phyloP scores from a whole-genome alignment of 225 moss, liverwort and hornwort species.

The Physcomitrium patens region DNA sequence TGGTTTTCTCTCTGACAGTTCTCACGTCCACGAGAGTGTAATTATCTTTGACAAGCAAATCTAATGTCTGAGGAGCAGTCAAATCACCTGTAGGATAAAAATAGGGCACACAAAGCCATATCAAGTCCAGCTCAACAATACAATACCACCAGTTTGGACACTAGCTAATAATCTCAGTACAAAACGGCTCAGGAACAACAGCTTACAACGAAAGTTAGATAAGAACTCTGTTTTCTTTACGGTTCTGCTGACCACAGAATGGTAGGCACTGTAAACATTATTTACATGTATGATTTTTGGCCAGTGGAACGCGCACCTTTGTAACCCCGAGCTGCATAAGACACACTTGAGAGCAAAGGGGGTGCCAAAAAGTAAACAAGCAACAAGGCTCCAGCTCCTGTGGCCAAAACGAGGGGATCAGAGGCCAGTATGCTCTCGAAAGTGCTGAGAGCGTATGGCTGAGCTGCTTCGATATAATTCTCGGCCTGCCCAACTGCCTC shows the following conservation, averaged over 20 bases:
- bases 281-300: not conserved
- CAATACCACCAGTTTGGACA: slow-evolving; percentile 1
- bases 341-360: slow-evolving; percentile 54
- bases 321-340: slow-evolving; percentile 74
- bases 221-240: not conserved
- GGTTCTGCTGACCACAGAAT: not conserved
- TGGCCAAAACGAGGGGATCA: slow-evolving; percentile 82
- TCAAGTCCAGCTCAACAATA: not conserved
- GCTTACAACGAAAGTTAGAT: not conserved
- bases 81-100: slow-evolving; percentile 65
- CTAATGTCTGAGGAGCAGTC: slow-evolving; percentile 83
- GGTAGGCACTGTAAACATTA: not conserved
- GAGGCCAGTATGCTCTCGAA: slow-evolving; percentile 68
- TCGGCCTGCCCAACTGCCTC: slow-evolving; percentile 73
- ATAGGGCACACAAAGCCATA: not conserved
- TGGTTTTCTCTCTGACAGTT: slow-evolving; percentile 76
- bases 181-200: not conserved
- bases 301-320: slow-evolving; percentile 36
- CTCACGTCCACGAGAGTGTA: slow-evolving; percentile 80
- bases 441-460: slow-evolving; percentile 71
- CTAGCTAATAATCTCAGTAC: not conserved
- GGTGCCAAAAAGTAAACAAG: slow-evolving; percentile 83
- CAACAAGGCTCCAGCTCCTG: slow-evolving; percentile 79
- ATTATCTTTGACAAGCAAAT: slow-evolving; percentile 66
- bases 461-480: slow-evolving; percentile 62